phyloP scores from a whole-genome alignment of 2,329 filamentous ascomycete genomes.

The Xylariaceae sp. region DNA sequence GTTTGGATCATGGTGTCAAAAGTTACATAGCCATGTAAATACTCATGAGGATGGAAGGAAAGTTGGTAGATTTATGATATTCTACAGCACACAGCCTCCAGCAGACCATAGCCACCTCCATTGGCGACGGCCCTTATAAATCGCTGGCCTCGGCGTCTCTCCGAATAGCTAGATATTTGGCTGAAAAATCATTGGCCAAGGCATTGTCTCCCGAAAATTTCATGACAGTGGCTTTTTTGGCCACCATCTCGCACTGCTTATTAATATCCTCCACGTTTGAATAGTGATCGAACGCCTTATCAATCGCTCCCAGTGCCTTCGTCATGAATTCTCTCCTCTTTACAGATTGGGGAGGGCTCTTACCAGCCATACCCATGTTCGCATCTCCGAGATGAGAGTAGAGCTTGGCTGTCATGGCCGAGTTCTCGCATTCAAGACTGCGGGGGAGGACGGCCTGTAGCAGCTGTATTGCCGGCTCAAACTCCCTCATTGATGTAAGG shows the following conservation, averaged over 20 bases:
- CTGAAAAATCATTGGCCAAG: slow-evolving; percentile 62
- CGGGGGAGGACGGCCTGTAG: slow-evolving; percentile 69
- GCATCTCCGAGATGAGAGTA: slow-evolving; percentile 73
- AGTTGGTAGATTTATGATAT: too few species aligned
- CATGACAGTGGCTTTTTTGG: slow-evolving; percentile 77
- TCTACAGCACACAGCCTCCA: too few species aligned
- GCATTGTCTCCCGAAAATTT: slow-evolving; percentile 61
- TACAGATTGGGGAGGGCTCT: slow-evolving; percentile 35
- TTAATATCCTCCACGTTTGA: slow-evolving; percentile 61
- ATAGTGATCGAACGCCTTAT: slow-evolving; percentile 61
- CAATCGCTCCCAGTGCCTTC: slow-evolving; percentile 55
- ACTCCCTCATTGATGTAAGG: slow-evolving; percentile 67
- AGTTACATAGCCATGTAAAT: slow-evolving; percentile 3
- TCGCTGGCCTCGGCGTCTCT: slow-evolving; percentile 31
- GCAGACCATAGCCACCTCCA: too few species aligned
- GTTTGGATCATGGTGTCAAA: not conserved
- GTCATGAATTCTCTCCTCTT: slow-evolving; percentile 53
- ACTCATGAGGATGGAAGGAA: slow-evolving; percentile 9
- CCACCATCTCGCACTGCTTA: slow-evolving; percentile 74
- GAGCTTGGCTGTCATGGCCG: slow-evolving; percentile 57
- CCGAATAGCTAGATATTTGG: slow-evolving; percentile 58
- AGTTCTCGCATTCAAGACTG: slow-evolving; percentile 66
- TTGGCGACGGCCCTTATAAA: slow-evolving; percentile 6
- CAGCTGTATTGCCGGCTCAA: slow-evolving; percentile 59
- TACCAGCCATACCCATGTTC: slow-evolving; percentile 70